Evolutionary conservation across 2,329 filamentous ascomycete species (phyloP).

Genomic region (Pseudofabraea citricarpa): DNA sequence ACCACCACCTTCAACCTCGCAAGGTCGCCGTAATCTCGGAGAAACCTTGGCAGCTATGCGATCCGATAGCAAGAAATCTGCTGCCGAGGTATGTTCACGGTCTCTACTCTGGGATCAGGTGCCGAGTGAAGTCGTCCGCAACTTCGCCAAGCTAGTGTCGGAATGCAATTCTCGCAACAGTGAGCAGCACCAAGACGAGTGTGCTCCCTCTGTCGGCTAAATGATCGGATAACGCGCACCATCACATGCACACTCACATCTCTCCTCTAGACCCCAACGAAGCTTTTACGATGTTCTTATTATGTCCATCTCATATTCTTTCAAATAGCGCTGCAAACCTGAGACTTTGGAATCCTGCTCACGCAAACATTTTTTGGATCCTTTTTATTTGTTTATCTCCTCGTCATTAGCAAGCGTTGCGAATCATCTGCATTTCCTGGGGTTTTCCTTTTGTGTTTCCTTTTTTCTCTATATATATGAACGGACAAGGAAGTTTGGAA

Average conservation of each 20-base stretch:
- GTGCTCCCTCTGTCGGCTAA: conserved; percentile 16
- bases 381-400: background rate
- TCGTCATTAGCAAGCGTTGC: background rate
- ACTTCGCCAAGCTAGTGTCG: conserved; percentile 87
- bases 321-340: conserved; percentile 21
- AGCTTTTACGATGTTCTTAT: background rate
- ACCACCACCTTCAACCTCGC: conserved; percentile 48
- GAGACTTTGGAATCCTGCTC: conserved; percentile 42
- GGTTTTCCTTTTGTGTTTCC: background rate
- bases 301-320: background rate
- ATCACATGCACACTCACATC: no score
- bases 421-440: background rate
- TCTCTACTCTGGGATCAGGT: conserved; percentile 94
- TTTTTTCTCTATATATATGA: background rate
- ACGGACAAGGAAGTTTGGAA: background rate
- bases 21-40: conserved; percentile 69
- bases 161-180: conserved; percentile 53
- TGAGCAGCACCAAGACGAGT: no score
- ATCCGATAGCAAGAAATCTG: conserved; percentile 62
- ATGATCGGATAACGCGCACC: no score
- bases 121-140: conserved; percentile 82
- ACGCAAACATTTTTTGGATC: no score
- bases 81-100: conserved; percentile 86
- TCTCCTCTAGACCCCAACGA: background rate
- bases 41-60: conserved; percentile 80